Evolutionary conservation across 1,284 basidiomycete genomes (phyloP), one percentile per base, ranked within the genome.

Genomic region (Bondarzewia mesenterica): DNA sequence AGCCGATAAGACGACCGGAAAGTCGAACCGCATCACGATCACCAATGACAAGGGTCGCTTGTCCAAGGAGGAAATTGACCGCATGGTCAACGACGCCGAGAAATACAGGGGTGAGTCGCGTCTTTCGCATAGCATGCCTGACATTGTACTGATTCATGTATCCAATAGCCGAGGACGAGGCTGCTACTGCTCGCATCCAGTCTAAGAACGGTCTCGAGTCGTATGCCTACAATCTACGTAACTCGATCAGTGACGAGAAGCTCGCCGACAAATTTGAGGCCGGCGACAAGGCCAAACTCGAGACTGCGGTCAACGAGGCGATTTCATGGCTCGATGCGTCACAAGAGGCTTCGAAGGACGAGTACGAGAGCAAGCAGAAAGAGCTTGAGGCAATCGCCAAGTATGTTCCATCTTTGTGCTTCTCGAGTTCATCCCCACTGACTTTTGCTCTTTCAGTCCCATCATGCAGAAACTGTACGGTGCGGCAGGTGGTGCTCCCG

Each of bases 21-120:
- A 97, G 73, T 91, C 88, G 50, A 91, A 88, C 71, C 85, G 87
- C 62, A 96, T 97, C 72, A 96, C 92, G 60, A 96, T 97, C 74
- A 95, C 91, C 66, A 97, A 97, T 71, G 93, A 96, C 78, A 96
- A 97, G 79, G 95, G 95, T 49, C 93, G 95, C 71, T 77, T 99
- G 50, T 93, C 90, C 61, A 95, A 95, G 78, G 94, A 97, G 70
- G 94, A 98, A 72, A 98, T 98, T 57, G 94, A 98, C 74, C 86
- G 90, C 65, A 98, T 99, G 95, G 86, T 97, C 51, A 63, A 69
- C 55, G 91, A 95, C 60, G 93, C 93, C 52, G 93, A 94, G 81
- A 87, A 91, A 72, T 95, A 91, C 78, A 92, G 88, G 72, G 75
- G 80, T 74, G 69, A 63, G 75, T 60, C 25, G n/a, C 4, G 10